Base-by-base conservation (phyloP, 1,284 basidiomycete species). In the Malassezia dermatis region DNA sequence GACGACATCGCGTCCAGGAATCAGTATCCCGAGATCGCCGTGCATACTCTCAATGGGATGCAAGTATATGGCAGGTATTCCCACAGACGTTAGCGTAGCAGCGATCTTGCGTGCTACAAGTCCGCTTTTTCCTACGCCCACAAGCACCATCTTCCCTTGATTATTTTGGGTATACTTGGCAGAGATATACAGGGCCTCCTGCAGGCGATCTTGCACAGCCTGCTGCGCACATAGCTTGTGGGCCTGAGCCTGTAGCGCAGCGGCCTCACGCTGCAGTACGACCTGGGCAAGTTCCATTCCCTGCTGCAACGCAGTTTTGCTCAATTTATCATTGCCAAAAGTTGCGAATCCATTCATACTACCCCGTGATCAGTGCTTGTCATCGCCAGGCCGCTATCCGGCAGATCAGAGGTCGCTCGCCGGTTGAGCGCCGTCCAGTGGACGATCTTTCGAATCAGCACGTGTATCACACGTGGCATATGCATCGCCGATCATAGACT, bases 111-210 rank as follows among this genome's bases (percentile, higher is more conserved):
- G 66, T 4, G 64, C 69, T 19, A 73, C 66, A 37, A 71, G 57
- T 27, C 71, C 76, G 39, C 69, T 73, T 61, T 77, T 77, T 24
- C 76, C 76, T 2, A 77, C 69, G 19, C 76, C 76, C 0, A 71
- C 73, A 15, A 76, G 62, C 19, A 77, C 63, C 13, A 77, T 59
- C 58, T 76, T 77, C 37, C 76, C 76, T 56, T 67, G 50, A 11
- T 19, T 19, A 21, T 39, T 15, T 21, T 43, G 65, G 17, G 62
- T 64, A 13, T 60, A 56, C 21, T 63, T 52, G 40, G 63, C 55
- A 13, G 64, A 53, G n/a, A 68, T 51, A 4, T 52, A 42, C n/a
- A 68, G 50, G 19, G 66, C 66, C 27, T 57, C 53, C 34, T 62
- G 61, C 15, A 48, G 43, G 6, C 17, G n/a, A 5, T 21, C 24